Percentiles rank a stretch among this genome's conserved stretches.
Evolutionary conservation across 352 stramenopile genomes (phyloP).

Genomic region (Globisporangium yorkense): DNA sequence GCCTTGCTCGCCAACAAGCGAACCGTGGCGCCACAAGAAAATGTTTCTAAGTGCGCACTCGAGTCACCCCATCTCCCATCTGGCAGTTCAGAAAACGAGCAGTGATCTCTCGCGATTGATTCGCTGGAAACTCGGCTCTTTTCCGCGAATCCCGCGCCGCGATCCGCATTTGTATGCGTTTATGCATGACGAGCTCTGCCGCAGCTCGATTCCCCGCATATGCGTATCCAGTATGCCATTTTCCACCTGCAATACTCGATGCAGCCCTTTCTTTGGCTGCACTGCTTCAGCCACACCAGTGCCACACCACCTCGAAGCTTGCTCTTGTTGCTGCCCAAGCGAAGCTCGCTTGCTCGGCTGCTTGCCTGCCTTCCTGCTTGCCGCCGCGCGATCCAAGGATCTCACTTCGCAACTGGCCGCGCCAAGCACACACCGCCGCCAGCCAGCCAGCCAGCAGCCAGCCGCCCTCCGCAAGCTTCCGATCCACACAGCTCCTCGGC

Average conservation of each 20-base stretch:
- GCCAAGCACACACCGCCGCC: conserved; percentile 15
- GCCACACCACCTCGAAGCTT: conserved; percentile 1
- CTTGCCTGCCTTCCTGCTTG: neutral
- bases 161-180: neutral
- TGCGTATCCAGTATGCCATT: neutral
- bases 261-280: neutral
- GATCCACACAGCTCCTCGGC: neutral
- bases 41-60: neutral
- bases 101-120: neutral
- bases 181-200: neutral
- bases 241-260: neutral
- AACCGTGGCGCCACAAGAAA: neutral
- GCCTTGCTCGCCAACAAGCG: no score
- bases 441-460: conserved; percentile 4
- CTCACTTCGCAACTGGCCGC: conserved; percentile 46
- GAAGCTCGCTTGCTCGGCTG: no score
- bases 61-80: neutral
- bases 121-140: neutral
- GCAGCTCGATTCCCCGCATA: neutral
- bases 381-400: neutral
- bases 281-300: neutral
- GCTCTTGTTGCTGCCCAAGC: neutral
- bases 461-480: neutral
- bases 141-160: neutral
- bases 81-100: neutral